Evolutionary conservation across 1,284 basidiomycete genomes (phyloP), one percentile per base, ranked within the genome.

Genomic region (Ceratobasidium sp.): DNA sequence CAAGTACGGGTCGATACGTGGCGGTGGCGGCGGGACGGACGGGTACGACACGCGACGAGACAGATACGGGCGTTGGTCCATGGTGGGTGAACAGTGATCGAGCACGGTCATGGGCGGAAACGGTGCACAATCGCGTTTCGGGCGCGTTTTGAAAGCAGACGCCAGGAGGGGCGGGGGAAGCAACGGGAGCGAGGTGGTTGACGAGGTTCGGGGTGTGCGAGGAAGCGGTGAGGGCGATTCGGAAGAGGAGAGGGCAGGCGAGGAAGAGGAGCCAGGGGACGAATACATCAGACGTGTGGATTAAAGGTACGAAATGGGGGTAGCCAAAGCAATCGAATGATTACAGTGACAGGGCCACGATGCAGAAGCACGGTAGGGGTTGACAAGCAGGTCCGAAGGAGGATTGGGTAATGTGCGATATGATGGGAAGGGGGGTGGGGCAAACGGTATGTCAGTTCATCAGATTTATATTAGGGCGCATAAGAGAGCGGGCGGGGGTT

Each of bases 21-120:
- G 71, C 33, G 71, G 71, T 27, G 71, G 71, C 20, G 71, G 71
- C 33, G 71, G 59, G n/a, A 65, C 41, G 3, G 71, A 74, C 38
- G 71, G 71, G 60, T 52, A 74, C 35, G 71, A 64, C 46, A 74
- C 71, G 14, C 71, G 71, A 65, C 71, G 71, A 65, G 71, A 65
- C 30, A 74, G 30, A 27, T 74, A 74, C 38, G 71, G 71, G 50
- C 60, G 71, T 52, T 65, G 59, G 27, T 64, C 60, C 71, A 74
- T 74, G 41, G 41, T 23, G 3, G 71, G 33, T 23, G 27, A n/a
- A 23, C 67, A 64, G 48, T 74, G 71, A 48, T 74, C 71, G 20
- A 74, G 71, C 33, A 74, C 71, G 60, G 71, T 74, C 71, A 74
- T 74, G 35, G 71, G 71, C 59, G 71, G 71, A 33, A 74, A 74